Conservation (phyloP, 805 yeast species). For the Debaryomyces prosopidis region DNA sequence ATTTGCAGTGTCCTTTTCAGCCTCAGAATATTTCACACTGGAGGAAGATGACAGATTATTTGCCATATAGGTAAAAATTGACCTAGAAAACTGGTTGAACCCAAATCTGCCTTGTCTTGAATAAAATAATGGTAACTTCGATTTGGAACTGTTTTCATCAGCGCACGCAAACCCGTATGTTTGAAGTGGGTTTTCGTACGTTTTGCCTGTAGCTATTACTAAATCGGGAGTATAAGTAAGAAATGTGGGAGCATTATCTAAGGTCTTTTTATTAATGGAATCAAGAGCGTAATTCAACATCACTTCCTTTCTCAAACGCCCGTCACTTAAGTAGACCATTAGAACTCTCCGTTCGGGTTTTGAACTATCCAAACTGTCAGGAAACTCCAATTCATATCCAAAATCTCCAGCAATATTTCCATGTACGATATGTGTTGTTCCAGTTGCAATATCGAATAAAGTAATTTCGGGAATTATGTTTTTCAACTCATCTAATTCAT, state of each 20-base stretch:
- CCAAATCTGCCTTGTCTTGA: slow-evolving; percentile 15
- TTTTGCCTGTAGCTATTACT: slow-evolving; percentile 10
- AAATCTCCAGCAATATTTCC: neutral
- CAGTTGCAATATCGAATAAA: slow-evolving; percentile 12
- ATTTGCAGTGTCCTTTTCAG: neutral
- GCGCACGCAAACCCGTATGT: slow-evolving; percentile 11
- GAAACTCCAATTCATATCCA: neutral
- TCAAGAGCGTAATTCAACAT: slow-evolving; percentile 2
- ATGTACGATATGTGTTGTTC: neutral
- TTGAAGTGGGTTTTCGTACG: slow-evolving; percentile 2
- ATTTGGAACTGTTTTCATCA: slow-evolving; percentile 1
- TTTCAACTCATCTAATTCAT: slow-evolving; percentile 9
- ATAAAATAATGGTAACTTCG: slow-evolving; percentile 9
- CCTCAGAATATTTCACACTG: neutral
- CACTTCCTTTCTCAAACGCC: slow-evolving; percentile 9
- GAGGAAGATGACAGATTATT: neutral
- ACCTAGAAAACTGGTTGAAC: slow-evolving; percentile 17
- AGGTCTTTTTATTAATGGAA: neutral
- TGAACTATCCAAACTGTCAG: slow-evolving; percentile 6
- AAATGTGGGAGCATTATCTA: slow-evolving; percentile 2
- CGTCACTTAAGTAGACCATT: slow-evolving; percentile 18
- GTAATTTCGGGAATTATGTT: slow-evolving; percentile 14
- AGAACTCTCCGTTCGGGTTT: slow-evolving; percentile 9
- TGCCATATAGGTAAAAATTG: slow-evolving; percentile 15
- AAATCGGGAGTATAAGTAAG: slow-evolving; percentile 17